Conservation (phyloP, 2,329 filamentous ascomycete species). For the Microascus cirrosus region DNA sequence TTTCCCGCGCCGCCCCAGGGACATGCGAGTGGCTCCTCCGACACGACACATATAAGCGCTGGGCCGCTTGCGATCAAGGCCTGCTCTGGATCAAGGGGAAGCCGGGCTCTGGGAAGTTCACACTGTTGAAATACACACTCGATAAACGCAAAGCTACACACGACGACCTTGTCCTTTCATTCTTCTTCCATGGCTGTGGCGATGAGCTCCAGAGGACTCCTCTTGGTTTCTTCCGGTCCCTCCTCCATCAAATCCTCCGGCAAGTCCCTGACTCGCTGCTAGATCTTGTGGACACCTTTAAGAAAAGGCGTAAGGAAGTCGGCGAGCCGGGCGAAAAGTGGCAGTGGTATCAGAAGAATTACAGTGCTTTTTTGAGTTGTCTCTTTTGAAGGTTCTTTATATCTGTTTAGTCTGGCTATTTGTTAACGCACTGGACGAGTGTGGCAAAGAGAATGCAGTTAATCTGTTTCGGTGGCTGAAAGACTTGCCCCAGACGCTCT, state of each 20-base stretch:
- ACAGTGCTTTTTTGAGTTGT: conserved; percentile 9
- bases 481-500: conserved; percentile 9
- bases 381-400: conserved; percentile 11
- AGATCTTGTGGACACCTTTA: conserved; percentile 10
- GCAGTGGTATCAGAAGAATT: conserved; percentile 17
- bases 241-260: conserved; percentile 19
- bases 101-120: conserved; percentile 27
- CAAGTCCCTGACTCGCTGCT: conserved; percentile 11
- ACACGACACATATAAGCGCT: conserved; percentile 13
- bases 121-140: conserved; percentile 21
- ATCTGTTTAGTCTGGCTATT: conserved; percentile 13
- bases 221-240: conserved; percentile 21
- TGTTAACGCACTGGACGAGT: conserved; percentile 24
- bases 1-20: conserved; percentile 9
- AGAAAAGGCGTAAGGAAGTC: background rate
- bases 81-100: conserved; percentile 27
- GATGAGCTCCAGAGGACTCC: conserved; percentile 17
- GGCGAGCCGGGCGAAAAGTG: conserved; percentile 11
- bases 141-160: conserved; percentile 11
- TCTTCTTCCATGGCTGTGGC: conserved; percentile 15
- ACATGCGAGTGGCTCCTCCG: conserved; percentile 18
- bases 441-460: conserved; percentile 13
- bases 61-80: conserved; percentile 8
- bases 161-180: conserved; percentile 13
- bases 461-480: conserved; percentile 11